Conservation (phyloP, 2,329 filamentous ascomycete genomes). For the Penicillium verrucosum region DNA sequence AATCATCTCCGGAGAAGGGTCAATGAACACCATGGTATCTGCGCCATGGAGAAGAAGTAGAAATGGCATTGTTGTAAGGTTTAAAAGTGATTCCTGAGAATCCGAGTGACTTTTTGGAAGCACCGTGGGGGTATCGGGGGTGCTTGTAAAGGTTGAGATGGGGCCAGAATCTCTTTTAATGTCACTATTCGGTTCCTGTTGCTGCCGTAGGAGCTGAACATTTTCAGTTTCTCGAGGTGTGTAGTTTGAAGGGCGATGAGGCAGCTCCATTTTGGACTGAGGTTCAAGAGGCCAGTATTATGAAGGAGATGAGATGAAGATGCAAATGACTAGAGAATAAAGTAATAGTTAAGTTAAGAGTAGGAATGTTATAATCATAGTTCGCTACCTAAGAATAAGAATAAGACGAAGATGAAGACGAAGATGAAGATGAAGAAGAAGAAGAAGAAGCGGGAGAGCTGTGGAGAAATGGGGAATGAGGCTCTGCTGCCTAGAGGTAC, state of each 20-base stretch:
- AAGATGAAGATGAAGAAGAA: neutral
- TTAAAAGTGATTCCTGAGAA: neutral
- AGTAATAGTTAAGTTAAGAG: neutral
- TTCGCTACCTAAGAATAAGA: too few relatives aligned
- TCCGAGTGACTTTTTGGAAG: neutral
- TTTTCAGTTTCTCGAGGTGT: neutral
- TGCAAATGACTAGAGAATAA: neutral
- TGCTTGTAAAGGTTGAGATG: neutral
- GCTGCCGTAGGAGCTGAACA: neutral
- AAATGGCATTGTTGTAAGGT: slow-evolving; percentile 9
- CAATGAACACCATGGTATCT: slow-evolving; percentile 41
- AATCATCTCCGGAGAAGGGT: slow-evolving; percentile 24
- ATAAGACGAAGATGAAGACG: neutral
- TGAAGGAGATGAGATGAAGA: neutral
- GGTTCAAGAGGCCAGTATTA: neutral
- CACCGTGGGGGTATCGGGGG: too few relatives aligned
- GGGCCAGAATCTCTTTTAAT: neutral
- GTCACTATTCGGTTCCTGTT: neutral
- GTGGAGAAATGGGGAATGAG: neutral
- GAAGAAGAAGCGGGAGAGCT: neutral
- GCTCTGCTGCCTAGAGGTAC: neutral
- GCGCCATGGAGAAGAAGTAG: slow-evolving; percentile 26
- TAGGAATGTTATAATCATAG: neutral
- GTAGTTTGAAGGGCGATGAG: neutral
- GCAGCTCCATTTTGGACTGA: neutral